These are phyloP conservation scores for Leishmania braziliensis DNA, from an alignment of 208 protist species.

Conservation along the genomic window DNA sequence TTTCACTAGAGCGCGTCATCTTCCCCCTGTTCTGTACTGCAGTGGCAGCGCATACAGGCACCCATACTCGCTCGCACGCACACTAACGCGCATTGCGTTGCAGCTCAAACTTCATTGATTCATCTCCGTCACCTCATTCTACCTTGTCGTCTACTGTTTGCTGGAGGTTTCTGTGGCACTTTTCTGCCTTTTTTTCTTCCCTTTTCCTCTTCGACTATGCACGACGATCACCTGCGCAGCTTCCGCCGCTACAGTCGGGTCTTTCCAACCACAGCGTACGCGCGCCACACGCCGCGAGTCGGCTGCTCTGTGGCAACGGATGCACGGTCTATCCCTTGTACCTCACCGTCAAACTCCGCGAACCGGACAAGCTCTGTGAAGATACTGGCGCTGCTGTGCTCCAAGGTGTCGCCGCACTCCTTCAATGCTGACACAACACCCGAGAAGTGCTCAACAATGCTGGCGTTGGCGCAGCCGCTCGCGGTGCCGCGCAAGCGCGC, in stretches of 20 bases:
- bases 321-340: neutral
- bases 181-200: neutral
- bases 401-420: slow-evolving; percentile 3
- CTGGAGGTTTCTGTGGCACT: neutral
- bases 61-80: neutral
- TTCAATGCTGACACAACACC: neutral
- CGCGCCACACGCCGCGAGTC: slow-evolving; percentile 33
- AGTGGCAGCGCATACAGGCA: neutral
- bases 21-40: neutral
- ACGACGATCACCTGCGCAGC: slow-evolving; percentile 24
- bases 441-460: neutral
- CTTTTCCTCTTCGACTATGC: slow-evolving; percentile 3
- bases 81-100: neutral
- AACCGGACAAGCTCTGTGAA: slow-evolving; percentile 19
- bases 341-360: neutral
- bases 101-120: neutral
- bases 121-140: neutral
- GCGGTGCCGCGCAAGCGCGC: slow-evolving; percentile 14
- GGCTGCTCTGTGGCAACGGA: slow-evolving; percentile 30
- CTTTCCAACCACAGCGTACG: slow-evolving; percentile 44
- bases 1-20: neutral
- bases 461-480: neutral
- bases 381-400: slow-evolving; percentile 41
- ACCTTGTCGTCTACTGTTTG: neutral
- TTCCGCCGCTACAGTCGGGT: slow-evolving; percentile 34